phyloP scores from a whole-genome alignment of 805 yeast genomes.

The Starmera amethionina region DNA sequence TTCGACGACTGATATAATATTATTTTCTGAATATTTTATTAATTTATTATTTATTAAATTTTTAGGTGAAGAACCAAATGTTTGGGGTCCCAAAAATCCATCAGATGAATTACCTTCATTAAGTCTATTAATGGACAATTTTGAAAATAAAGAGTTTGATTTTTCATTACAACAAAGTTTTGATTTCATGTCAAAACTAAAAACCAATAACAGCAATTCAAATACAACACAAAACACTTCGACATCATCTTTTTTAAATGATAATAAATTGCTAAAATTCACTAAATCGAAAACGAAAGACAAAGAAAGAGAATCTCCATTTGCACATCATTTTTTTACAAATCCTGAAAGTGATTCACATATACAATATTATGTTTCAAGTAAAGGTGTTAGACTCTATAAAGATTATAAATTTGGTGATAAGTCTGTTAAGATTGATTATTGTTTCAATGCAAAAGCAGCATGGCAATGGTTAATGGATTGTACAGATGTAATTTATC shows the following conservation, averaged over 20 bases:
- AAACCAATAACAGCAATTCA: not conserved
- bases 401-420: constrained; percentile 28
- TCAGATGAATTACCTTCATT: constrained; percentile 37
- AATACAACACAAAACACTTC: not conserved
- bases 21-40: constrained; percentile 55
- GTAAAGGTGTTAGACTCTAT: constrained; percentile 55
- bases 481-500: constrained; percentile 62
- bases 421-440: constrained; percentile 21
- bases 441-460: constrained; percentile 65
- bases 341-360: constrained; percentile 85
- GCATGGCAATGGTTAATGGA: constrained; percentile 84
- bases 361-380: constrained; percentile 65
- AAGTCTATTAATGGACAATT: constrained; percentile 19
- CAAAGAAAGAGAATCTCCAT: constrained; percentile 40
- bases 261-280: not conserved
- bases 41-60: constrained; percentile 50
- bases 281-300: constrained; percentile 2
- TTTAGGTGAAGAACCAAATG: constrained; percentile 59
- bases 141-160: constrained; percentile 25
- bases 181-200: not conserved
- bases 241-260: not conserved
- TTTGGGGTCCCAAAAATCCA: constrained; percentile 50
- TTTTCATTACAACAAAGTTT: constrained; percentile 17
- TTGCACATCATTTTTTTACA: constrained; percentile 66
- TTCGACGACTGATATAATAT: constrained; percentile 42